Evolutionary conservation across 805 yeast species (phyloP).

Genomic region (Wickerhamomyces ciferrii): DNA sequence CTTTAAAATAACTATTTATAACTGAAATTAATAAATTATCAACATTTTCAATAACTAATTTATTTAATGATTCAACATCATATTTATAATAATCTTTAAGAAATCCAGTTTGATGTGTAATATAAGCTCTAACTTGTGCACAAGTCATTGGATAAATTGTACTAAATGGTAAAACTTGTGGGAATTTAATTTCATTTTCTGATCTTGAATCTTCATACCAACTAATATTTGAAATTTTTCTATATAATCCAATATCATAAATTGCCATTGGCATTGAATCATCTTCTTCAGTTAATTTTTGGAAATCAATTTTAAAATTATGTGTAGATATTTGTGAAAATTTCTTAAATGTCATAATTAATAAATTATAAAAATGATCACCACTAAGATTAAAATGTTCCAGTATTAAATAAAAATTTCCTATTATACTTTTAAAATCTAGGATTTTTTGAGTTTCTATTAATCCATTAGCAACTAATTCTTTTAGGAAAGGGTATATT

Average conservation of each 20-base stretch:
- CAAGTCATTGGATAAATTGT: constrained; percentile 86
- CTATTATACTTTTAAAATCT: constrained; percentile 42
- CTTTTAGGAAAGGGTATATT: constrained; percentile 51
- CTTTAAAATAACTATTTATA: constrained; percentile 58
- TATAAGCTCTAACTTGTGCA: constrained; percentile 60
- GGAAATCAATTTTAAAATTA: constrained; percentile 58
- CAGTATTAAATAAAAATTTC: constrained; percentile 69
- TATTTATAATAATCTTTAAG: constrained; percentile 61
- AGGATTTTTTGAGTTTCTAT: constrained; percentile 39
- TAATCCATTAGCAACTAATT: constrained; percentile 38
- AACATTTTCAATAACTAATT: constrained; percentile 51
- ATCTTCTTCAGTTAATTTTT: constrained; percentile 62
- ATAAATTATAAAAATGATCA: constrained; percentile 53
- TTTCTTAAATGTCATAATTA: constrained; percentile 53
- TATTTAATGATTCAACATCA: constrained; percentile 53
- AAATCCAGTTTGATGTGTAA: constrained; percentile 61
- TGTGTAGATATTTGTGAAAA: constrained; percentile 52
- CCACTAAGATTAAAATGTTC: constrained; percentile 65
- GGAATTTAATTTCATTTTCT: constrained; percentile 33
- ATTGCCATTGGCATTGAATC: constrained; percentile 86
- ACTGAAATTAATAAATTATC: constrained; percentile 67
- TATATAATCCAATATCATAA: constrained; percentile 52
- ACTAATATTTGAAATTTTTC: constrained; percentile 55
- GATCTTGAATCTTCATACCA: constrained; percentile 60
- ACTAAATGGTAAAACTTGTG: constrained; percentile 79